Conservation (phyloP, 1,284 basidiomycete species). For the Rhodotorula sp. region DNA sequence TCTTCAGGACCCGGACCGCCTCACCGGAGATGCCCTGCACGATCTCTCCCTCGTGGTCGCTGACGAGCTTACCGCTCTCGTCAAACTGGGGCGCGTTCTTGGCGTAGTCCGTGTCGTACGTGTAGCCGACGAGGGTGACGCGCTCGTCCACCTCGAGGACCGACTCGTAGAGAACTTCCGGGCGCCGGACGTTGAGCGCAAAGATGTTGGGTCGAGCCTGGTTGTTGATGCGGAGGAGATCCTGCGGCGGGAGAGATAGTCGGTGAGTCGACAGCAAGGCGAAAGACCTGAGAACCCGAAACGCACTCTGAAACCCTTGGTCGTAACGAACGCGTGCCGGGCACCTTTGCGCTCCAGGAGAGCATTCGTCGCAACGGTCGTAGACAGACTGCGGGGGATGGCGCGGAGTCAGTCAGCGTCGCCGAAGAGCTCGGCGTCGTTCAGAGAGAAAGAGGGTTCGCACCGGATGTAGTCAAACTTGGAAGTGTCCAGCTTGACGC, state of each 20-base stretch:
- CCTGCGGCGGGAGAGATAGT: slow-evolving; percentile 69
- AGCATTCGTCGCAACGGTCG: slow-evolving; percentile 95
- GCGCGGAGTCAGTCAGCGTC: slow-evolving; percentile 85
- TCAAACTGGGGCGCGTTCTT: slow-evolving; percentile 74
- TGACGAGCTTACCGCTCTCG: slow-evolving; percentile 54
- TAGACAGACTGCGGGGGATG: slow-evolving; percentile 67
- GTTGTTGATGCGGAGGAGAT: slow-evolving; percentile 62
- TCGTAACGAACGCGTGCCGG: slow-evolving; percentile 86
- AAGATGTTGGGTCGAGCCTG: slow-evolving; percentile 54
- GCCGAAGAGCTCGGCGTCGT: slow-evolving; percentile 29
- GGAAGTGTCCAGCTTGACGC: slow-evolving; percentile 66
- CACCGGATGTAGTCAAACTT: slow-evolving; percentile 75
- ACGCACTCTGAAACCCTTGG: slow-evolving; percentile 89
- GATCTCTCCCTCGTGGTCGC: slow-evolving; percentile 67
- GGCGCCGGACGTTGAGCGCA: slow-evolving; percentile 51
- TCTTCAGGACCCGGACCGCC: slow-evolving; percentile 81
- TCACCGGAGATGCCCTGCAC: slow-evolving; percentile 81
- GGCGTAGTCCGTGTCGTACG: slow-evolving; percentile 77
- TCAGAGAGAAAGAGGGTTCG: slow-evolving; percentile 67
- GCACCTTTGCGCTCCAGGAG: slow-evolving; percentile 91
- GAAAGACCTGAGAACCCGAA: slow-evolving; percentile 47
- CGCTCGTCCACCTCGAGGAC: slow-evolving; percentile 93
- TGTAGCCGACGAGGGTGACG: slow-evolving; percentile 89
- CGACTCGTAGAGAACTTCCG: slow-evolving; percentile 71
- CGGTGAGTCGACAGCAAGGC: not conserved